Evolutionary conservation across 2,329 filamentous ascomycete species (phyloP).

Genomic region (Penicillium olsonii): DNA sequence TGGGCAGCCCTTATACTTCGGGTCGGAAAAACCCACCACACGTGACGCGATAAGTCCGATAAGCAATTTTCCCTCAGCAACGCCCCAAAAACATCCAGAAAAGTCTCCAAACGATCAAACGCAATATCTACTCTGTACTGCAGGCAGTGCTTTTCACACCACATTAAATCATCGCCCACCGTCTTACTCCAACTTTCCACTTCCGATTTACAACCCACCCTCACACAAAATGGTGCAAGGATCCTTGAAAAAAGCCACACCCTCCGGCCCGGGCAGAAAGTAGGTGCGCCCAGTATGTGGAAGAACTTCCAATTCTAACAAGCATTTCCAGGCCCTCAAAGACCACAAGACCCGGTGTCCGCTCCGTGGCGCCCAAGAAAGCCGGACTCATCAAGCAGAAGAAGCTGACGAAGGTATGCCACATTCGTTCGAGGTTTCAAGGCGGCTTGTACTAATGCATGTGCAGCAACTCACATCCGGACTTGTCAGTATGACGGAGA

Average conservation of each 20-base stretch:
- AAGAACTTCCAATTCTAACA: not conserved
- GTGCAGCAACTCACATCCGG: constrained; percentile 62
- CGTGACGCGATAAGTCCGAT: constrained; percentile 12
- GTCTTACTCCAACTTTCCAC: not conserved
- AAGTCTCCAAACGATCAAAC: not conserved
- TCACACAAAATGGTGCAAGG: constrained; percentile 49
- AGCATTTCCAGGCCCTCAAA: constrained; percentile 28
- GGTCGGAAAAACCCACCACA: constrained; percentile 3
- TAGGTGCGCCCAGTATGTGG: not conserved
- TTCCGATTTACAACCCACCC: not conserved
- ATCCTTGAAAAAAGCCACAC: constrained; percentile 46
- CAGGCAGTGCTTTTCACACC: constrained; percentile 16
- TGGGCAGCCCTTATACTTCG: no score
- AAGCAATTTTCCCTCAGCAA: constrained; percentile 14
- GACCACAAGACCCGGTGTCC: constrained; percentile 59
- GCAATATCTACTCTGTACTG: constrained; percentile 17
- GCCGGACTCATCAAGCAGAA: constrained; percentile 59
- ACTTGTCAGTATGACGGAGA: constrained; percentile 65
- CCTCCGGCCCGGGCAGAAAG: constrained; percentile 42
- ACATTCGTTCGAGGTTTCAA: not conserved
- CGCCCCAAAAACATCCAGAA: constrained; percentile 6
- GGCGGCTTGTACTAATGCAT: not conserved
- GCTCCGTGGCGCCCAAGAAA: constrained; percentile 69
- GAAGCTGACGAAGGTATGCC: constrained; percentile 62
- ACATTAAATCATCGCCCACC: not conserved